Conservation (phyloP, 2,329 filamentous ascomycete species). For the Gremmenia infestans region DNA sequence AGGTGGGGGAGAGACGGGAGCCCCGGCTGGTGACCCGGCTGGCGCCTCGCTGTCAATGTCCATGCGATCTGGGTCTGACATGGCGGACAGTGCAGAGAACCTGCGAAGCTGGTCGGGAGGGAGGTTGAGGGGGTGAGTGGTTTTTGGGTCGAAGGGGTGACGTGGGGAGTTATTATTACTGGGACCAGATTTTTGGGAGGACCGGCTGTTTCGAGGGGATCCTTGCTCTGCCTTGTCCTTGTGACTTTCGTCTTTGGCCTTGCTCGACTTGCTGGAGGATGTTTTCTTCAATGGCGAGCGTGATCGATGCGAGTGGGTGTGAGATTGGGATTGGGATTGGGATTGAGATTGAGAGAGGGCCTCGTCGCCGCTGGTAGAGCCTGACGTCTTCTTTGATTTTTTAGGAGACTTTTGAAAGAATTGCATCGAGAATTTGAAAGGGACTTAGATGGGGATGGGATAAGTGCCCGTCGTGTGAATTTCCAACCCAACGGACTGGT, state of each 20-base stretch:
- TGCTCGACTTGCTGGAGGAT: conserved; percentile 20
- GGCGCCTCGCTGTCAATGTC: conserved; percentile 66
- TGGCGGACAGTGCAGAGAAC: conserved; percentile 61
- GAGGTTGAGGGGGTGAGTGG: conserved; percentile 82
- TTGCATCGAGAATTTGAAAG: conserved; percentile 25
- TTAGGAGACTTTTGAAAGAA: conserved; percentile 33
- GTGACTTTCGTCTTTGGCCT: conserved; percentile 26
- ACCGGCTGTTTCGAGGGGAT: conserved; percentile 29
- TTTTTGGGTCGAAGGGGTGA: conserved; percentile 58
- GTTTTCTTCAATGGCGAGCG: conserved; percentile 30
- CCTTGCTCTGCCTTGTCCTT: conserved; percentile 22
- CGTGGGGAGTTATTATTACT: conserved; percentile 18
- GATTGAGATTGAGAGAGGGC: not conserved
- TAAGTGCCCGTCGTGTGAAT: not conserved
- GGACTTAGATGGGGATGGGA: not conserved
- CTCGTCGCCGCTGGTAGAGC: conserved; percentile 24
- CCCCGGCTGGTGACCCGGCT: conserved; percentile 33
- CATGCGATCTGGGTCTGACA: conserved; percentile 57
- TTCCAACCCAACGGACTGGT: not conserved
- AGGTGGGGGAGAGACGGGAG: conserved; percentile 49
- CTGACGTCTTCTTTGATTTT: conserved; percentile 29
- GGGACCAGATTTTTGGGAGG: conserved; percentile 22
- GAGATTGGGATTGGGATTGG: conserved; percentile 4
- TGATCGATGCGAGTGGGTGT: conserved; percentile 13
- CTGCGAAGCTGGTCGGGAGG: conserved; percentile 83